Evolutionary conservation across 345 rosid genomes (phyloP).

Genomic region (Populus tremula): DNA sequence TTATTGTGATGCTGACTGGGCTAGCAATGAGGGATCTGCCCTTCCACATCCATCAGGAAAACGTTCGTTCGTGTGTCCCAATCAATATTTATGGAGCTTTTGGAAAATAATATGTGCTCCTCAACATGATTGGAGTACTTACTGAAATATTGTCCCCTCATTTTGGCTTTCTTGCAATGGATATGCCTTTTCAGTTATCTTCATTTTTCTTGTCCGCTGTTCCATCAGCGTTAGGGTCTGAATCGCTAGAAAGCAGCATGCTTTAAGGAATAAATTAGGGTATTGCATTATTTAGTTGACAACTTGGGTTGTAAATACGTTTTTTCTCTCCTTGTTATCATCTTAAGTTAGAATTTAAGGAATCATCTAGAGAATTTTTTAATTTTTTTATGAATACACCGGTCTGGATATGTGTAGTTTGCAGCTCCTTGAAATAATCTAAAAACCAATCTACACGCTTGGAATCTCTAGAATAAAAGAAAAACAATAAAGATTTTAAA

Average conservation of each 20-base stretch:
- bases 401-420: background rate
- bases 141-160: background rate
- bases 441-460: no score
- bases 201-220: background rate
- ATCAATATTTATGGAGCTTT: background rate
- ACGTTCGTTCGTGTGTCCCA: constrained; percentile 6
- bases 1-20: background rate
- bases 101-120: background rate
- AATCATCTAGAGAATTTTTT: no score
- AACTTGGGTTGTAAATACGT: no score
- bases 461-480: no score
- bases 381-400: no score
- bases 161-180: background rate
- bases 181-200: background rate
- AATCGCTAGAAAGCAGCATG: background rate
- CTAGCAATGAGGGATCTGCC: background rate
- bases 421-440: no score
- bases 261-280: background rate
- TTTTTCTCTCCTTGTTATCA: background rate
- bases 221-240: background rate
- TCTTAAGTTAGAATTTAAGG: background rate
- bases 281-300: background rate
- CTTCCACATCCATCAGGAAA: background rate
- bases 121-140: constrained; percentile 2
- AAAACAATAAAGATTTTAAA: no score